A percentile compares a stretch with the other conserved stretches of the same genome.
Conservation (phyloP, 1,139 yeast genomes). For the Diutina ranongensis region DNA sequence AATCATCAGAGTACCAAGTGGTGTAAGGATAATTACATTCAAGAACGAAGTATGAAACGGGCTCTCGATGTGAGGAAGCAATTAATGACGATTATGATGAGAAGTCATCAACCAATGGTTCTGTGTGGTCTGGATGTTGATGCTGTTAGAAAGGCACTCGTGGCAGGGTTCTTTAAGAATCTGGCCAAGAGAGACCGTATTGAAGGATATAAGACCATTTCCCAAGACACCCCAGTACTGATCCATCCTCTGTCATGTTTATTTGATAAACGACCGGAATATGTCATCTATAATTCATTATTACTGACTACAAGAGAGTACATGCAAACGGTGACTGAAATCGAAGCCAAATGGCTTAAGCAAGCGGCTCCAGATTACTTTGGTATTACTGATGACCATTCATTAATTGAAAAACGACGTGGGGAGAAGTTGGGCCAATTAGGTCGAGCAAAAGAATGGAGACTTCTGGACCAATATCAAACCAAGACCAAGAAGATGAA, state of each 20-base stretch:
- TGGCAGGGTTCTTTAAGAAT: slow-evolving; percentile 82
- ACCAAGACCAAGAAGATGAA: neutral
- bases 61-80: slow-evolving; percentile 78
- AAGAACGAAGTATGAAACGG: slow-evolving; percentile 64
- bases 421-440: neutral
- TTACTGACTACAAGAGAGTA: slow-evolving; percentile 78
- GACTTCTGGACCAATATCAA: neutral
- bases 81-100: slow-evolving; percentile 48
- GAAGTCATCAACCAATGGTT: slow-evolving; percentile 35
- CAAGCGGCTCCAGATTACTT: slow-evolving; percentile 84
- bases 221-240: slow-evolving; percentile 67
- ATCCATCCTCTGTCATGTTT: slow-evolving; percentile 86
- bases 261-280: slow-evolving; percentile 62
- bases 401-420: neutral
- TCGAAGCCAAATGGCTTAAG: slow-evolving; percentile 78
- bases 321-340: slow-evolving; percentile 77
- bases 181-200: slow-evolving; percentile 65
- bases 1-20: slow-evolving; percentile 53
- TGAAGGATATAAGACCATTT: slow-evolving; percentile 66
- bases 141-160: slow-evolving; percentile 56
- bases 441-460: neutral
- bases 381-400: neutral
- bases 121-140: slow-evolving; percentile 60
- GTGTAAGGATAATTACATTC: slow-evolving; percentile 77
- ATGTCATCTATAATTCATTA: slow-evolving; percentile 76